Evolutionary conservation across 805 yeast genomes (phyloP).

Genomic region (Cyberlindnera lachancei): DNA sequence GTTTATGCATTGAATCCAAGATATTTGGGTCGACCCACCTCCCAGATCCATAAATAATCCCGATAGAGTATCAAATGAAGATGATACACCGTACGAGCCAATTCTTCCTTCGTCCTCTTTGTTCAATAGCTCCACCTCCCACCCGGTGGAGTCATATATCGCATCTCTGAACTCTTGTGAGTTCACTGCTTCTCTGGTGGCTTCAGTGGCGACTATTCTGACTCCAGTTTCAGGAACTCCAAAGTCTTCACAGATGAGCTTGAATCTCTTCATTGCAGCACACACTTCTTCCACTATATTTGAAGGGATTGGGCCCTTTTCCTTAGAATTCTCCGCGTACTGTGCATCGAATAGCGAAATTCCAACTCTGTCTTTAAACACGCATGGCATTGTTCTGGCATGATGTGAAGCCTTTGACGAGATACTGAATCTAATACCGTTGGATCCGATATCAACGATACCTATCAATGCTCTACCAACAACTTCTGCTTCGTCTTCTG

Average conservation of each 20-base stretch:
- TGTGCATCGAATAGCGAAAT: slow-evolving; percentile 63
- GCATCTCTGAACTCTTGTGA: slow-evolving; percentile 50
- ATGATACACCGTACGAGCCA: slow-evolving; percentile 69
- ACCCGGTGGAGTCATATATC: slow-evolving; percentile 51
- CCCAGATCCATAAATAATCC: slow-evolving; percentile 72
- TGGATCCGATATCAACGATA: slow-evolving; percentile 72
- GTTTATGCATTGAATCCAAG: slow-evolving; percentile 55
- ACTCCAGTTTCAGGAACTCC: slow-evolving; percentile 59
- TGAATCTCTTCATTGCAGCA: slow-evolving; percentile 59
- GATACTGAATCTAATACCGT: slow-evolving; percentile 66
- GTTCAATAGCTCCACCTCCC: slow-evolving; percentile 55
- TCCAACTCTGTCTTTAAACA: slow-evolving; percentile 67
- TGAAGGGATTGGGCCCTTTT: slow-evolving; percentile 47
- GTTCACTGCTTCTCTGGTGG: slow-evolving; percentile 63
- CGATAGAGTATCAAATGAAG: slow-evolving; percentile 57
- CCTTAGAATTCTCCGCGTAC: slow-evolving; percentile 30
- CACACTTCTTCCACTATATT: slow-evolving; percentile 53
- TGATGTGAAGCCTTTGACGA: slow-evolving; percentile 62
- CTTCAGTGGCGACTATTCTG: slow-evolving; percentile 67
- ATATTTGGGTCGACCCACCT: slow-evolving; percentile 61
- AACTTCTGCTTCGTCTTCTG: slow-evolving; percentile 43
- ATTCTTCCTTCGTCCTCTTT: slow-evolving; percentile 60
- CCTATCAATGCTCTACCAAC: slow-evolving; percentile 54
- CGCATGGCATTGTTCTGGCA: slow-evolving; percentile 72
- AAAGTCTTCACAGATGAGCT: slow-evolving; percentile 63